Evolutionary conservation across 768 basidiomycete genomes (phyloP).

Genomic region (Leucosporidium yakuticum): DNA sequence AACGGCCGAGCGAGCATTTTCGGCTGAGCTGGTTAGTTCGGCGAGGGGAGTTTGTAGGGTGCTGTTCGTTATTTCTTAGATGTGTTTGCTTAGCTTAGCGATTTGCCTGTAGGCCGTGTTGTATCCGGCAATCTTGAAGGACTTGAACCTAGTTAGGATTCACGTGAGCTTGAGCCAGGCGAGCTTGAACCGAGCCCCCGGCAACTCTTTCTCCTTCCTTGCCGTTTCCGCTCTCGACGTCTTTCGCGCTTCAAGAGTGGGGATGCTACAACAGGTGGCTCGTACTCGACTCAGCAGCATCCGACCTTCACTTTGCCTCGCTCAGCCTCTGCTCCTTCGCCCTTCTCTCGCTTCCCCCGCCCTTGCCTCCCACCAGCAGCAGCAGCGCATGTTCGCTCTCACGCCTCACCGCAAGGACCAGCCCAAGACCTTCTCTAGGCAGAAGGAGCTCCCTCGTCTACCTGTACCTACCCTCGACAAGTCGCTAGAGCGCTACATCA

Average conservation of each 20-base stretch:
- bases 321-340: neutral
- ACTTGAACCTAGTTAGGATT: too few species aligned
- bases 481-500: constrained; percentile 70
- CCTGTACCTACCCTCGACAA: constrained; percentile 73
- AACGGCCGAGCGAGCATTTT: constrained; percentile 1
- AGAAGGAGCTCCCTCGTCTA: constrained; percentile 56
- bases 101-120: neutral
- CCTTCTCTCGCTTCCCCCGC: neutral
- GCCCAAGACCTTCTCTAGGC: constrained; percentile 42
- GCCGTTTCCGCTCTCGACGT: too few species aligned
- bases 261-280: neutral
- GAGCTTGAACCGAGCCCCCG: too few species aligned
- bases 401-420: constrained; percentile 34
- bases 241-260: neutral
- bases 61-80: neutral
- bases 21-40: neutral
- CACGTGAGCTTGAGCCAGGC: too few species aligned
- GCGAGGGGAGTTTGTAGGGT: neutral
- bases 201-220: too few species aligned
- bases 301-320: neutral
- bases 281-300: neutral
- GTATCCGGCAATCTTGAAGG: too few species aligned
- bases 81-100: neutral
- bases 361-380: too few species aligned
- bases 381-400: constrained; percentile 41